These are phyloP conservation scores for Polyporus arcularius DNA, from an alignment of 768 basidiomycete species.

Conservation along the genomic window DNA sequence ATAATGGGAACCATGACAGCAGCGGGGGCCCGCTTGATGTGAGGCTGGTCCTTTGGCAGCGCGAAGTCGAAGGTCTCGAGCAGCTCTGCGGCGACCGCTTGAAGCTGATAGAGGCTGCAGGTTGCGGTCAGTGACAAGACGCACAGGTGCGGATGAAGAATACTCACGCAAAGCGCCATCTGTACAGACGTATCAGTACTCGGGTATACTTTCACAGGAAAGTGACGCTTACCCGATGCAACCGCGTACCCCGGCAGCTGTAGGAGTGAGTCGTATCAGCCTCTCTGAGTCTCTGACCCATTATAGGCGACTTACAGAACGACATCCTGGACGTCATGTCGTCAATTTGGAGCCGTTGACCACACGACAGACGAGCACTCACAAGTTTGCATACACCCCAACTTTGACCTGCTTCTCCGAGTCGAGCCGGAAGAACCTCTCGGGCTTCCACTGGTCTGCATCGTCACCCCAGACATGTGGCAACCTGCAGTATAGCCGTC, in stretches of 20 bases:
- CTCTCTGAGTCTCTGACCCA: neutral
- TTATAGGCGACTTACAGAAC: neutral
- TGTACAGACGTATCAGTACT: neutral
- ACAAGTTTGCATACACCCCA: constrained; percentile 15
- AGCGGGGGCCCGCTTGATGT: neutral
- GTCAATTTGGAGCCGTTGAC: neutral
- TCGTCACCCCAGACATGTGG: constrained; percentile 15
- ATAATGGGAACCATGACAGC: neutral
- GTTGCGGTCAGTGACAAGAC: neutral
- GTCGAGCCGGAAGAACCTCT: constrained; percentile 6
- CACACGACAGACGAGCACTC: neutral
- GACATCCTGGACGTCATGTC: neutral
- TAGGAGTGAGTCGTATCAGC: neutral
- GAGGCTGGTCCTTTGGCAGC: neutral
- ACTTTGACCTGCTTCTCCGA: constrained; percentile 6
- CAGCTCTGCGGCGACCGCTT: neutral
- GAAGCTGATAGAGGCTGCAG: neutral
- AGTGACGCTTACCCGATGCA: neutral
- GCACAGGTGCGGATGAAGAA: neutral
- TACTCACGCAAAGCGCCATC: neutral
- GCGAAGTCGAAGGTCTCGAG: neutral
- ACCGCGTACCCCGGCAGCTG: neutral
- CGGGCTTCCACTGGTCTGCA: constrained; percentile 11
- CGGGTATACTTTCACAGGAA: neutral
- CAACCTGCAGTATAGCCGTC: neutral